phyloP scores from a whole-genome alignment of 1,284 basidiomycete genomes.

The Sanghuangporus baumii region DNA sequence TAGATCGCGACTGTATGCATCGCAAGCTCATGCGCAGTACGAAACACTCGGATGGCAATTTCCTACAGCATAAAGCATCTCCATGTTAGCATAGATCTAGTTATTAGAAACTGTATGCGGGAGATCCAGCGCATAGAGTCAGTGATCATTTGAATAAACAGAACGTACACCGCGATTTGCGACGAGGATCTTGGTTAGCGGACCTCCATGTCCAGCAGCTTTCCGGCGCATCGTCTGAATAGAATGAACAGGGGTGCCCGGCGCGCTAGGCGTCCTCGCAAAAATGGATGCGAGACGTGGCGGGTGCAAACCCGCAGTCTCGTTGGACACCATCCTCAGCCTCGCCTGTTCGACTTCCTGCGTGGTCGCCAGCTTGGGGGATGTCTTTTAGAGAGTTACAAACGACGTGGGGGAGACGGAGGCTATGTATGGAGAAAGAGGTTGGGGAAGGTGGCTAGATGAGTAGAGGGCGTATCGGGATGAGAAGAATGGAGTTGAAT shows the following conservation, averaged over 20 bases:
- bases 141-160: conserved; percentile 1
- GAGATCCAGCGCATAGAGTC: conserved; percentile 7
- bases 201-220: conserved; percentile 86
- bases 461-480: background rate
- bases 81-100: background rate
- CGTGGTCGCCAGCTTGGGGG: background rate
- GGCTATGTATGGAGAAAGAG: background rate
- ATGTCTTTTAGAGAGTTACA: background rate
- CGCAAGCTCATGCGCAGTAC: conserved; percentile 97
- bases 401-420: background rate
- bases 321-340: conserved; percentile 8
- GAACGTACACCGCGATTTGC: conserved; percentile 87
- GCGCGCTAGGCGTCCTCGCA: conserved; percentile 63
- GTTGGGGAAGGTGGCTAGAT: background rate
- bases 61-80: conserved; percentile 52
- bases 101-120: background rate
- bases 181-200: conserved; percentile 89
- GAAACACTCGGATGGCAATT: conserved; percentile 98
- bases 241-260: conserved; percentile 78
- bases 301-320: conserved; percentile 51
- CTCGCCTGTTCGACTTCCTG: background rate
- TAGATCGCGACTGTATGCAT: conserved; percentile 99
- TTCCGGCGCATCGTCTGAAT: conserved; percentile 90
- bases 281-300: conserved; percentile 69
- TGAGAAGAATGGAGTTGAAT: background rate